Evolutionary conservation across 2,329 filamentous ascomycete species (phyloP).

Genomic region (Aspergillus pseudoviridinutans): DNA sequence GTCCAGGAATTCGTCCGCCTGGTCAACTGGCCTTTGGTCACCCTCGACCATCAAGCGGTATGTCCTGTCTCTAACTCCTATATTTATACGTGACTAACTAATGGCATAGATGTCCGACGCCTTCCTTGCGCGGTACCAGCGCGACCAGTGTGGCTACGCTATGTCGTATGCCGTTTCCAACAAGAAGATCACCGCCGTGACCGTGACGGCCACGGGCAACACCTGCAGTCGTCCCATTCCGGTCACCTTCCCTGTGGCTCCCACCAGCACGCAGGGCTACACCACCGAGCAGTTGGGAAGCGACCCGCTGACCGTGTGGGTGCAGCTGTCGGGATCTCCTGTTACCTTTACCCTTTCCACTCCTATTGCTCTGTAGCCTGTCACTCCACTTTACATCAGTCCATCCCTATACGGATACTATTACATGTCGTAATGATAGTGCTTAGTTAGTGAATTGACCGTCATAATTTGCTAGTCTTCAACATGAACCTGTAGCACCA

Average conservation of each 20-base stretch:
- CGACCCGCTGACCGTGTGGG: constrained; percentile 52
- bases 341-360: constrained; percentile 44
- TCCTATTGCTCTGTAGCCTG: constrained; percentile 29
- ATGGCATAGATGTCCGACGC: constrained; percentile 37
- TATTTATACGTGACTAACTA: not conserved
- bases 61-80: not conserved
- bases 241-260: constrained; percentile 50
- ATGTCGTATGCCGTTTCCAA: constrained; percentile 45
- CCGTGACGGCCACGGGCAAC: constrained; percentile 48
- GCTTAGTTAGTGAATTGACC: too few species aligned
- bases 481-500: too few species aligned
- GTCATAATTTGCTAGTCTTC: too few species aligned
- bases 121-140: constrained; percentile 52
- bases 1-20: constrained; percentile 53
- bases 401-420: too few species aligned
- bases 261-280: constrained; percentile 42
- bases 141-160: constrained; percentile 51
- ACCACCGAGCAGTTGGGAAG: constrained; percentile 52
- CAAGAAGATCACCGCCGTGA: constrained; percentile 49
- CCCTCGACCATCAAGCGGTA: constrained; percentile 55
- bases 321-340: constrained; percentile 42
- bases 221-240: constrained; percentile 51
- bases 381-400: too few species aligned
- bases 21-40: constrained; percentile 52
- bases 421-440: too few species aligned